A percentile compares a stretch with the other conserved stretches of the same genome.
These are phyloP conservation scores for Allium fistulosum DNA, from an alignment of 106 monocot genomes.

Conservation along the genomic window DNA sequence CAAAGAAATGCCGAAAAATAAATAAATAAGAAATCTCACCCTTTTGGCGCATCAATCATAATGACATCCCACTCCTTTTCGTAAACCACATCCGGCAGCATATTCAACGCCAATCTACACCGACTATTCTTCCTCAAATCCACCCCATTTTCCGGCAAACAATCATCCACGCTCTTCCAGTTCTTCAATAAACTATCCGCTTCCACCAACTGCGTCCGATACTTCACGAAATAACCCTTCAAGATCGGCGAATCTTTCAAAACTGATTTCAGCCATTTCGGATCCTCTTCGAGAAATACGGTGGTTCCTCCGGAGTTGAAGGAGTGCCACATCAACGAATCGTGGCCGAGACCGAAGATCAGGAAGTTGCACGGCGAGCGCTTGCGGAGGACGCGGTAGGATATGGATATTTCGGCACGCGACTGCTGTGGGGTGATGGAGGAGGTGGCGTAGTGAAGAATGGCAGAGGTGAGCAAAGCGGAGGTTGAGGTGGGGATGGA, in stretches of 20 bases:
- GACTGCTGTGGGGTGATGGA: conserved; percentile 10
- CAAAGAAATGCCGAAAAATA: neutral
- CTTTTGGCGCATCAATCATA: conserved; percentile 72
- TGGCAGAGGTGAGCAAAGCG: neutral
- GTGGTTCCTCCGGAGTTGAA: conserved; percentile 73
- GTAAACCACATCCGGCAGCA: conserved; percentile 50
- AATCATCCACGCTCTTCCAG: conserved; percentile 25
- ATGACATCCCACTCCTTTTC: conserved; percentile 69
- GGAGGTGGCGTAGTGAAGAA: conserved; percentile 11
- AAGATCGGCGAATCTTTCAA: conserved; percentile 25
- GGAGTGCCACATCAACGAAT: conserved; percentile 71
- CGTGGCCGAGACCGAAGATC: conserved; percentile 81
- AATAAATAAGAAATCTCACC: conserved; percentile 2
- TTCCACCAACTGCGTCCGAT: conserved; percentile 44
- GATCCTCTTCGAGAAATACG: conserved; percentile 90
- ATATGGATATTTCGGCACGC: conserved; percentile 1
- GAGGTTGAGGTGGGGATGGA: neutral
- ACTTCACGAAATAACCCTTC: conserved; percentile 34
- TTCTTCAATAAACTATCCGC: conserved; percentile 32
- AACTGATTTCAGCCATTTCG: conserved; percentile 37
- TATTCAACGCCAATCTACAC: conserved; percentile 44
- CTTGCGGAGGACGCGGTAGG: conserved; percentile 5
- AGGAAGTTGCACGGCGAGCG: conserved; percentile 75
- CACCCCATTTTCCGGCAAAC: conserved; percentile 32
- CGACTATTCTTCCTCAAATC: conserved; percentile 25